Base-by-base conservation (phyloP, 306 rosid genomes). In the Psophocarpus tetragonolobus region DNA sequence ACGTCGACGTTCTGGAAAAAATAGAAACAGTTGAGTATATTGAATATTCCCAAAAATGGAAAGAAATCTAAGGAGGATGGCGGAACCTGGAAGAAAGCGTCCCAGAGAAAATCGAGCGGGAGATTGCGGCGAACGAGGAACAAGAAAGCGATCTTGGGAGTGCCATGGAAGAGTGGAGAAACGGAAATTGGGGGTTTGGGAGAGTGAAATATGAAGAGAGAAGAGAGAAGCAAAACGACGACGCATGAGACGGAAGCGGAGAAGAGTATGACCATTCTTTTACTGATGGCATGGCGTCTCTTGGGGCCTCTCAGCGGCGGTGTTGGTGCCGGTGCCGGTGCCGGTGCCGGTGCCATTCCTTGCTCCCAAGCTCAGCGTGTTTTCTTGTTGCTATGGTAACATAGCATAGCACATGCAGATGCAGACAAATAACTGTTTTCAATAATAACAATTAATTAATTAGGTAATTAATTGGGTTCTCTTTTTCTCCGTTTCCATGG, bases 81-180 rank as follows among this genome's bases (percentile, higher is more conserved):
- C 3, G 12, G 0, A 63, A 94, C 98, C 98, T 95, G 87, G 45
- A 95, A 91, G 88, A 95, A 95, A 47, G 82, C 42, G 20, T 62
- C 97, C 99, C 97, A 95, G 26, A 95, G 94, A 75, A 95, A 95
- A 87, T 92, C 99, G 36, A 95, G 97, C 12, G 99, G 97, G 23
- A 95, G 81, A 68, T 81, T 77, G 6, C 84, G 94, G 56, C 99
- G 97, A 50, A 82, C 90, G 82, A 95, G 97, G 67, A 92, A 95
- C 10, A 95, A 78, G 63, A 92, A 95, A 7, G 99, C 97, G 82
- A 95, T 81, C 91, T 88, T 95, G 41, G 99, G 90, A 68, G 87
- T 84, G 6, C 97, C 97, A 0, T 71, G 0, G 76, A 87, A 86
- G 68, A 26, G 32, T 58, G 75, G 74, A 48, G 91, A 61, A 74